These are phyloP conservation scores for Hyaloscypha variabilis DNA, from an alignment of 495 filamentous ascomycete genomes.

Conservation along the genomic window DNA sequence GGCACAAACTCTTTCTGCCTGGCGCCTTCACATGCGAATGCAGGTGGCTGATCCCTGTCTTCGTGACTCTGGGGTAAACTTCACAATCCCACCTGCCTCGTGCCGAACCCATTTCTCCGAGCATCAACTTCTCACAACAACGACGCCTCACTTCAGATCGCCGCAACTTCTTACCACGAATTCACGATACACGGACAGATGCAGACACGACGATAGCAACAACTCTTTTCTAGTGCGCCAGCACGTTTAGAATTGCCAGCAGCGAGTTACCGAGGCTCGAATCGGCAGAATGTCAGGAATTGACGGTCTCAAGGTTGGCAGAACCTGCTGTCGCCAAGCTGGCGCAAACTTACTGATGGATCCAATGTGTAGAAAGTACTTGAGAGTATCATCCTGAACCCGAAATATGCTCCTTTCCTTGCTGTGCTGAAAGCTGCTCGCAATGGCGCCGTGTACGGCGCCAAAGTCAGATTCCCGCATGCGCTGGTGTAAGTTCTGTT, in stretches of 20 bases:
- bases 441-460: conserved; percentile 96
- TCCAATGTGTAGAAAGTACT: conserved; percentile 38
- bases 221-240: conserved; percentile 11
- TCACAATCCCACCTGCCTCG: conserved; percentile 2
- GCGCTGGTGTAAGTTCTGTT: conserved; percentile 73
- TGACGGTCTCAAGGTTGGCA: conserved; percentile 27
- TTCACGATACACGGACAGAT: conserved; percentile 12
- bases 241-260: conserved; percentile 4
- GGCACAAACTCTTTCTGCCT: conserved; percentile 17
- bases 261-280: conserved; percentile 30
- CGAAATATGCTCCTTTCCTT: conserved; percentile 78
- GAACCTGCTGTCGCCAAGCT: background rate
- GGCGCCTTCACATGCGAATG: conserved; percentile 24
- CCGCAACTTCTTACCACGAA: background rate
- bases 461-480: conserved; percentile 98
- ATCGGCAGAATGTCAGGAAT: conserved; percentile 31
- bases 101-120: conserved; percentile 21
- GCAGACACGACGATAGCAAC: conserved; percentile 22
- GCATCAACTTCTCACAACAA: background rate
- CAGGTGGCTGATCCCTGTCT: conserved; percentile 6
- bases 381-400: conserved; percentile 77
- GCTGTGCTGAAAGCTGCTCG: conserved; percentile 86
- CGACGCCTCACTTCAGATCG: background rate
- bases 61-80: conserved; percentile 25
- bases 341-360: conserved; percentile 16